These are phyloP conservation scores for Crassisporium funariophilum DNA, from an alignment of 768 basidiomycete species.

Conservation along the genomic window DNA sequence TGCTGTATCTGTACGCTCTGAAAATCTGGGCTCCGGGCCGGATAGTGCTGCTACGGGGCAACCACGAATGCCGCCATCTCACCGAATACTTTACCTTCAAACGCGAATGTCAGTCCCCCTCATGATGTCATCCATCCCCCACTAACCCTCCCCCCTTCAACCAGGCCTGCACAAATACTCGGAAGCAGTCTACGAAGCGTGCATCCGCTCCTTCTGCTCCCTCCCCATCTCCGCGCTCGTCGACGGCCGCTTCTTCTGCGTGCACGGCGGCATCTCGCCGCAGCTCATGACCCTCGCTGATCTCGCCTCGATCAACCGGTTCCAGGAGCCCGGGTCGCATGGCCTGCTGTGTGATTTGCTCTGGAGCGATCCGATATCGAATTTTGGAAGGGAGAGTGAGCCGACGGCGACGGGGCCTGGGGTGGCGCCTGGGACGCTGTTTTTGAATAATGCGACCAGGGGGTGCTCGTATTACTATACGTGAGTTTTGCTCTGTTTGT, in stretches of 20 bases:
- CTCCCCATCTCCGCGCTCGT: slow-evolving; percentile 91
- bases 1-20: slow-evolving; percentile 90
- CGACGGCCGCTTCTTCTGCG: slow-evolving; percentile 95
- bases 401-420: slow-evolving; percentile 48
- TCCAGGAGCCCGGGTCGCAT: slow-evolving; percentile 89
- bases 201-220: slow-evolving; percentile 86
- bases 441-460: slow-evolving; percentile 80
- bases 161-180: slow-evolving; percentile 92
- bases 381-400: slow-evolving; percentile 83
- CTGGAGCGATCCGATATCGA: slow-evolving; percentile 92
- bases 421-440: slow-evolving; percentile 59
- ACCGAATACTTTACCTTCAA: slow-evolving; percentile 99
- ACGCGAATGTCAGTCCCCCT: slow-evolving; percentile 75
- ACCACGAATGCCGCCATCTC: slow-evolving; percentile 96
- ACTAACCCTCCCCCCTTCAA: not conserved
- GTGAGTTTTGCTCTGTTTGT: slow-evolving; percentile 45
- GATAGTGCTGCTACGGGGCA: slow-evolving; percentile 85
- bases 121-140: slow-evolving; percentile 1
- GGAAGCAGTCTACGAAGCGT: slow-evolving; percentile 84
- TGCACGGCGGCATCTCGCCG: slow-evolving; percentile 95
- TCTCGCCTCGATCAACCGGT: slow-evolving; percentile 67
- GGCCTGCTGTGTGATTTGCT: slow-evolving; percentile 93
- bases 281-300: slow-evolving; percentile 81
- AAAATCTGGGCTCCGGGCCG: slow-evolving; percentile 89
- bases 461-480: slow-evolving; percentile 95